A percentile compares a stretch with the other conserved stretches of the same genome.
Evolutionary conservation across 2,329 filamentous ascomycete species (phyloP).

Genomic region (Helminthosporium solani): DNA sequence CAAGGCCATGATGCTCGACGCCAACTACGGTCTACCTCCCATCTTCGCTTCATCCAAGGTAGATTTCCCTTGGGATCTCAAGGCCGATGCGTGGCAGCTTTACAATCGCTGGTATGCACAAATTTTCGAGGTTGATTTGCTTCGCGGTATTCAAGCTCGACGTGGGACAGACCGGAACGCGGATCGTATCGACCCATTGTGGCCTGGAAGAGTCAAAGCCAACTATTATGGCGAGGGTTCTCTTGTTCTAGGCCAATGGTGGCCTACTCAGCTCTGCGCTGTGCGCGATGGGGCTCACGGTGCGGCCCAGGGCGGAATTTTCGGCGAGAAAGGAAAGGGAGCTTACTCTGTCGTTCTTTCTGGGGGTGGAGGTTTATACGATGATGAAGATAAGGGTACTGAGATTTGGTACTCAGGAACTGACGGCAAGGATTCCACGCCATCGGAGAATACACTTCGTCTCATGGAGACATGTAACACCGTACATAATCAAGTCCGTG

Average conservation of each 20-base stretch:
- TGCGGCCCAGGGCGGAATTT: constrained; percentile 49
- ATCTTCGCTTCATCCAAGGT: constrained; percentile 40
- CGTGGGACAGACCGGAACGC: constrained; percentile 21
- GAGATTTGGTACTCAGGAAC: constrained; percentile 56
- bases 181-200: constrained; percentile 31
- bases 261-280: constrained; percentile 53
- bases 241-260: constrained; percentile 55
- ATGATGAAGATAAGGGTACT: constrained; percentile 54
- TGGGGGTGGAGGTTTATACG: constrained; percentile 45
- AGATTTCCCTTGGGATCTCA: constrained; percentile 50
- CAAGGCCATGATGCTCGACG: constrained; percentile 38
- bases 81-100: constrained; percentile 49
- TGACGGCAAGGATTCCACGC: constrained; percentile 31
- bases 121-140: constrained; percentile 48
- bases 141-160: constrained; percentile 45
- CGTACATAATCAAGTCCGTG: constrained; percentile 47
- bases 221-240: constrained; percentile 44
- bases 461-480: constrained; percentile 45
- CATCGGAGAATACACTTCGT: constrained; percentile 44
- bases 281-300: constrained; percentile 59
- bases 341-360: constrained; percentile 59
- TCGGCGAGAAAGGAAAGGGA: constrained; percentile 47
- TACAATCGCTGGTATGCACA: constrained; percentile 48
- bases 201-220: constrained; percentile 15
- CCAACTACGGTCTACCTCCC: constrained; percentile 39